Conservation (phyloP, 2,329 filamentous ascomycete species). For the Sarocladium kiliense region DNA sequence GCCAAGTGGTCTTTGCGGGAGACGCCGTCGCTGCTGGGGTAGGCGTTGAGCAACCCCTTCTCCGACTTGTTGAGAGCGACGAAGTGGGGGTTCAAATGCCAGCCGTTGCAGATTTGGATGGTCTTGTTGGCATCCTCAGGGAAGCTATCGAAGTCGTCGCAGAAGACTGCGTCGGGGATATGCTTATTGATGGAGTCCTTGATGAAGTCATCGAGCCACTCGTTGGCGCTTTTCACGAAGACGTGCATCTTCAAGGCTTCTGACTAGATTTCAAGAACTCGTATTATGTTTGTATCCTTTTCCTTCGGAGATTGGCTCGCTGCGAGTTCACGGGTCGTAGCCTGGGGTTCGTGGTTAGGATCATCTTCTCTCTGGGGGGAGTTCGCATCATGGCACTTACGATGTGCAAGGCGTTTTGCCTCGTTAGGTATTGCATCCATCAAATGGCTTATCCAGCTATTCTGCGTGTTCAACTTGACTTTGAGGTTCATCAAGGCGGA, state of each 20-base stretch:
- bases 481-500: neutral
- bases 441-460: conserved; percentile 1
- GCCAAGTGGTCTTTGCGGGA: conserved; percentile 32
- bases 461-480: neutral
- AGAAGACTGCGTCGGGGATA: conserved; percentile 21
- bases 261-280: too few relatives aligned
- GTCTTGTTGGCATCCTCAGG: conserved; percentile 17
- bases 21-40: conserved; percentile 33
- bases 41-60: conserved; percentile 29
- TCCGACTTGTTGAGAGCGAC: conserved; percentile 23
- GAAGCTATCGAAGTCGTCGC: conserved; percentile 22
- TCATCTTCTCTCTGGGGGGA: neutral
- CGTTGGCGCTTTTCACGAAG: conserved; percentile 5
- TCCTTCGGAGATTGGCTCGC: neutral
- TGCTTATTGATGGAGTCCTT: conserved; percentile 23
- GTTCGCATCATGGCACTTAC: too few relatives aligned
- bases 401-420: neutral
- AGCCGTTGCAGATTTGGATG: conserved; percentile 30
- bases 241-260: conserved; percentile 2
- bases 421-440: conserved; percentile 6
- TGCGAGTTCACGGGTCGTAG: conserved; percentile 1
- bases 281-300: neutral
- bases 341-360: neutral
- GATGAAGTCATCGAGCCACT: conserved; percentile 28
- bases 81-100: conserved; percentile 28